Evolutionary conservation across 2,329 filamentous ascomycete species (phyloP).

Genomic region (Amesomyces nigricolor): DNA sequence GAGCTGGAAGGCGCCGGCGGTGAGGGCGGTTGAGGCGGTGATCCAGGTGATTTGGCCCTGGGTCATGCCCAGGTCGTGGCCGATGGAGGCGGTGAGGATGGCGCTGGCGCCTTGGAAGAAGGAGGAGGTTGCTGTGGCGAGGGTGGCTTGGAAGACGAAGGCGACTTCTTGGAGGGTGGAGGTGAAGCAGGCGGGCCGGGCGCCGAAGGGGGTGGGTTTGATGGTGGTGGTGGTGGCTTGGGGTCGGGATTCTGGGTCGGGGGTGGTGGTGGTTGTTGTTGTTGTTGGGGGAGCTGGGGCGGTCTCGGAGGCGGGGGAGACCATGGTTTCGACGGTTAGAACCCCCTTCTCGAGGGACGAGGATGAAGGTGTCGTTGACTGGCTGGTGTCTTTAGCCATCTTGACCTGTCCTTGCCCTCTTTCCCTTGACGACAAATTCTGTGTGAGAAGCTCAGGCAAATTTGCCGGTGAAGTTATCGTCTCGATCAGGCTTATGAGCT

Average conservation of each 20-base stretch:
- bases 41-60: conserved; percentile 65
- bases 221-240: conserved; percentile 7
- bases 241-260: neutral
- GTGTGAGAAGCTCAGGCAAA: neutral
- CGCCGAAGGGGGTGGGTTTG: conserved; percentile 26
- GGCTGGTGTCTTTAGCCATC: neutral
- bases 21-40: conserved; percentile 55
- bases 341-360: neutral
- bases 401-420: too few species aligned
- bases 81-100: conserved; percentile 58
- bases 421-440: neutral
- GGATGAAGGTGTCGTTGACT: neutral
- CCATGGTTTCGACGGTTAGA: neutral
- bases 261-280: neutral
- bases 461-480: neutral
- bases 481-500: neutral
- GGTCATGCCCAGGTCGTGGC: conserved; percentile 54
- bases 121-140: conserved; percentile 58
- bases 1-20: conserved; percentile 59
- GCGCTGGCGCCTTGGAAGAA: conserved; percentile 55
- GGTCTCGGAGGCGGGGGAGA: neutral
- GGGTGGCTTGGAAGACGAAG: conserved; percentile 61
- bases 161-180: conserved; percentile 57
- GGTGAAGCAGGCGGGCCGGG: conserved; percentile 54
- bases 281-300: neutral